Evolutionary conservation across 2,329 filamentous ascomycete species (phyloP), one percentile per base, ranked within the genome.

Genomic region (Trichoderma guizhouense): DNA sequence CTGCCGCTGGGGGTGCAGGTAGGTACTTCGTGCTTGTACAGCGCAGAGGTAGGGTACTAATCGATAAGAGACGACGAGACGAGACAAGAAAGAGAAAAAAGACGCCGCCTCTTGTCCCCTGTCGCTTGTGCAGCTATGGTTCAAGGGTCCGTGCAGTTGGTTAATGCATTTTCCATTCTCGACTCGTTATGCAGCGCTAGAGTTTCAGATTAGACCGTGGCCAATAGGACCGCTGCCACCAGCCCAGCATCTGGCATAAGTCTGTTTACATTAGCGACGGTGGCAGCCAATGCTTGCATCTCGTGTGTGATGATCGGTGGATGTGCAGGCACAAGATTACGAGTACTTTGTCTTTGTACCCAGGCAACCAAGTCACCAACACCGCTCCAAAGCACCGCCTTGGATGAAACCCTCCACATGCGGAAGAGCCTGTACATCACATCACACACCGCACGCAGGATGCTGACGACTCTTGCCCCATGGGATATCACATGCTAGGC

Each of bases 171-270:
- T 71, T 21, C 63, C 51, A 30, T 64, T 53, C 64, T 69, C 72
- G 66, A 72, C 67, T 57, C 69, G 74, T 79, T 80, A 77, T 81
- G 79, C 79, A 80, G 70, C 77, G 76, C 79, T 79, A 79, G 71
- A 57, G 80, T 81, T 81, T 81, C 80, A 81, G 78, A 78, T 78
- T 75, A 57, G 72, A 65, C 51, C 34, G 55, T 57, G 68, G 34
- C 79, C 79, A 81, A 81, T 80, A 71, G 79, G 79, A 76, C 75
- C 34, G 28, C 39, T 73, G 39, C 79, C 79, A 76, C 71, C 32
- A 7, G 55, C 66, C 73, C 75, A 74, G 76, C 72, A 67, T 74
- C 62, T 30, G 24, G 69, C 72, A 71, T 65, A 70, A 72, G 55
- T 71, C 34, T 69, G 74, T 73, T 71, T 73, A 72, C 65, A 61